Percentiles rank a stretch among this genome's conserved stretches.
These are phyloP conservation scores for Lentinula boryana DNA, from an alignment of 768 basidiomycete genomes.

Conservation along the genomic window DNA sequence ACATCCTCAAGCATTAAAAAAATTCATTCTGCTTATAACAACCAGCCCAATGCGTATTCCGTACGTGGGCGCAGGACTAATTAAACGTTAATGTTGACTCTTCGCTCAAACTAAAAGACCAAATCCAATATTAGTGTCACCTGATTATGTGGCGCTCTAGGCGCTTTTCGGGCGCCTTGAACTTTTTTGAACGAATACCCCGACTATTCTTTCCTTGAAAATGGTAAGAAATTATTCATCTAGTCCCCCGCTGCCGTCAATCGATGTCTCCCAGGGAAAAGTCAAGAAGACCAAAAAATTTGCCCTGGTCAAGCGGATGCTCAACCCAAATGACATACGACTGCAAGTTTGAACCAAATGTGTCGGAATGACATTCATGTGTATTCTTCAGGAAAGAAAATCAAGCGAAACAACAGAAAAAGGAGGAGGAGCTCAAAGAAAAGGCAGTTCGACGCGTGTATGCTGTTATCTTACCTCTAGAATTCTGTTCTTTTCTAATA, in stretches of 20 bases:
- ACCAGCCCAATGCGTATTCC: background rate
- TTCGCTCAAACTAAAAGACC: too few relatives aligned
- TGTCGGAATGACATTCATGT: constrained; percentile 1
- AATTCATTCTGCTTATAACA: background rate
- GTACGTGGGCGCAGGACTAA: too few relatives aligned
- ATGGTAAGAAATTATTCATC: background rate
- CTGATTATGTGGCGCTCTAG: background rate
- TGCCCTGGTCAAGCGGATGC: constrained; percentile 86
- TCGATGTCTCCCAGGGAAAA: constrained; percentile 54
- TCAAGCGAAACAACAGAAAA: constrained; percentile 83
- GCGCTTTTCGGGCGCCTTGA: background rate
- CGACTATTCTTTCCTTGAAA: background rate
- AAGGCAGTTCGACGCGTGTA: constrained; percentile 77
- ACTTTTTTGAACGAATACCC: background rate
- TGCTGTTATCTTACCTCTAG: constrained; percentile 19
- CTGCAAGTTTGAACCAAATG: constrained; percentile 47
- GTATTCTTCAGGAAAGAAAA: constrained; percentile 75
- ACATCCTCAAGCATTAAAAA: background rate
- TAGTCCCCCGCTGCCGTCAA: background rate
- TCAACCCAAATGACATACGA: constrained; percentile 91
- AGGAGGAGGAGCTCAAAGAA: constrained; percentile 73
- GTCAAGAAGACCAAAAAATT: constrained; percentile 95
- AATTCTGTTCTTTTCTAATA: constrained; percentile 4
- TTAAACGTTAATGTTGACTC: too few relatives aligned
- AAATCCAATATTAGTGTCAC: background rate